Evolutionary conservation across 192 early-diverging fungal species (phyloP), one percentile per base, ranked within the genome.

Genomic region (Linnemannia exigua): DNA sequence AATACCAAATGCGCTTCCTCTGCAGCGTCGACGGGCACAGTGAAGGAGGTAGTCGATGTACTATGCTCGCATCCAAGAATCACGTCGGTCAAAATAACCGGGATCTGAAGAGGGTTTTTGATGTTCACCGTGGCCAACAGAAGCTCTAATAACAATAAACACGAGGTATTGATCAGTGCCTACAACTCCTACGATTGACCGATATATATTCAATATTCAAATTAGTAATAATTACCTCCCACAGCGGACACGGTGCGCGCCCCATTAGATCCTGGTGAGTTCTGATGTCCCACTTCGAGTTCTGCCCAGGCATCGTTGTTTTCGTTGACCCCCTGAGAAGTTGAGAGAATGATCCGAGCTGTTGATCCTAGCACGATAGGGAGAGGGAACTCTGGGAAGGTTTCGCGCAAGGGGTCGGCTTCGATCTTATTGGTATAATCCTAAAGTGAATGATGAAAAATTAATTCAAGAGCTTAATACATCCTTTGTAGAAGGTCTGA

Each of bases 31-130:
- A 73, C 52, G 12, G 80, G 78, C 15, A 84, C 79, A 2, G 81
- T 84, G 22, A 82, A 72, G 2, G 66, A 46, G 22, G 75, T 76
- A 2, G 77, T 69, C 8, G 77, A 78, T 25, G 84, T 79, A 73
- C 85, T 82, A 75, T 90, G 88, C 37, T 91, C 77, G 79, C 91
- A 94, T 51, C 91, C 91, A 15, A 96, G 76, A 38, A 90, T 88
- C 8, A 97, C 66, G 67, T 96, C 90, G 35, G 90, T 92, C 48
- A 96, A 70, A 47, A 90, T 90, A 16, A 96, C 89, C 17, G 93
- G 84, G 20, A 96, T 90, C 72, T 95, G 92, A 70, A 97, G 82
- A 15, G 96, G 96, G 80, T 97, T 97, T 52, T 90, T 82, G 28
- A 94, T 58, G 47, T 88, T 87, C 58, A 97, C 86, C 5, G 90